Base-by-base conservation (phyloP, 2,329 filamentous ascomycete genomes). In the Colletotrichum sojae region DNA sequence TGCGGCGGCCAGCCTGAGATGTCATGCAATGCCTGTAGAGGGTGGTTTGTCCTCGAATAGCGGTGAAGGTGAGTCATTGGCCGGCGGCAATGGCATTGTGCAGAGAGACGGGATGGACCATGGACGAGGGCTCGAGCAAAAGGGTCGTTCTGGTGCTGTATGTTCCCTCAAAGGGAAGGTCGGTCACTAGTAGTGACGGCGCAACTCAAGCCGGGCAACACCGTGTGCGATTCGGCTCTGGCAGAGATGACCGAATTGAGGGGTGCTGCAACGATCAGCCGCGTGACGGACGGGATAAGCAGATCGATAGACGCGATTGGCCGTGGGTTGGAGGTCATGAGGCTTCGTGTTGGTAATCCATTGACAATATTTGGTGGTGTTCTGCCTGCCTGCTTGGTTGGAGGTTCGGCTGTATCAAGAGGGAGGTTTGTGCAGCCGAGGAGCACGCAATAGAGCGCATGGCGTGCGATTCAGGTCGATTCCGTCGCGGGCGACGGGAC, bases 41-140 rank as follows among this genome's bases (percentile, higher is more conserved):
- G 16, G 6, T 52, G 5, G 36, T 15, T 36, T 31, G 49, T 49
- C n/a, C 43, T 20, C 36, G 62, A 66, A 69, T 69, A 51, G 67
- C 67, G 67, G 67, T 69, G 67, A 69, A 51, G 45, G 56, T 61
- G 67, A 69, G 55, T 66, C 62, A 57, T 51, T 60, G 51, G 67
- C 62, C 51, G 56, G 36, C 36, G 18, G 43, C 15, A 48, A 58
- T 58, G 27, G 48, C 40, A 49, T 53, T 40, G 54, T 45, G 53
- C 31, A 27, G 5, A 27, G 25, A 57, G 20, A 59, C 54, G 40
- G 43, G 62, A 59, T 45, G 61, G 54, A 36, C 43, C 22, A 46
- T 54, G 54, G 25, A 69, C 27, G 54, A 43, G 43, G 36, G 48
- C 31, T 53, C 36, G 46, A 55, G 31, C 54, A 54, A 46, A 46